phyloP scores from a whole-genome alignment of 164 flowering plant species.

The Saururus chinensis region DNA sequence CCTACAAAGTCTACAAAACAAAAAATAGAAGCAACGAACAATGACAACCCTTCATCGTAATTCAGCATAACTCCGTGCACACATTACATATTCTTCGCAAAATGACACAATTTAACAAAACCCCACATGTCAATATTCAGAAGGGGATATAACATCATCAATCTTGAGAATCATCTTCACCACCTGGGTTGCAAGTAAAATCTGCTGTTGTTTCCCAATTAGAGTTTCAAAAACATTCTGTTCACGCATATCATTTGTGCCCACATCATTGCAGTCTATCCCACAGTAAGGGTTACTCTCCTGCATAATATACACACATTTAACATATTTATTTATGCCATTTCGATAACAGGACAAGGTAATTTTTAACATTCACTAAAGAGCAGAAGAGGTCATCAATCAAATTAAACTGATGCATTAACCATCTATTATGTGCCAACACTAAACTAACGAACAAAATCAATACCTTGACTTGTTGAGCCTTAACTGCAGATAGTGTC shows the following conservation, averaged over 20 bases:
- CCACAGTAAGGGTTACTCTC: constrained; percentile 74
- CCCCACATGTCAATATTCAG: constrained; percentile 39
- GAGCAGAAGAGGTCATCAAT: too few relatives aligned
- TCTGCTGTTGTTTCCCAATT: constrained; percentile 94
- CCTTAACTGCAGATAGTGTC: constrained; percentile 83
- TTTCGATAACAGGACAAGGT: not conserved
- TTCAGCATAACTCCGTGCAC: too few relatives aligned
- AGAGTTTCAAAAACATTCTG: constrained; percentile 93
- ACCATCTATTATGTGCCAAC: not conserved
- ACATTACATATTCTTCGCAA: too few relatives aligned
- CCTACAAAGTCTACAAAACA: too few relatives aligned
- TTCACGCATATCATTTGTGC: constrained; percentile 92
- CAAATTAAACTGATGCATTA: not conserved
- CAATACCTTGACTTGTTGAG: constrained; percentile 88
- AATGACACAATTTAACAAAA: too few relatives aligned
- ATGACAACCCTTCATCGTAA: too few relatives aligned
- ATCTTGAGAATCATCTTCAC: constrained; percentile 97
- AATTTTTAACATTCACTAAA: not conserved
- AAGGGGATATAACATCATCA: constrained; percentile 82
- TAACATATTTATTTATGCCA: too few relatives aligned
- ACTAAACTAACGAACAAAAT: not conserved
- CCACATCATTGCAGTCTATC: constrained; percentile 94
- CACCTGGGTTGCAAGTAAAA: constrained; percentile 89
- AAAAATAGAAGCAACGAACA: too few relatives aligned
- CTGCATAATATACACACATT: constrained; percentile 24